phyloP scores from a whole-genome alignment of 805 yeast species.

The Saturnispora galanensis region DNA sequence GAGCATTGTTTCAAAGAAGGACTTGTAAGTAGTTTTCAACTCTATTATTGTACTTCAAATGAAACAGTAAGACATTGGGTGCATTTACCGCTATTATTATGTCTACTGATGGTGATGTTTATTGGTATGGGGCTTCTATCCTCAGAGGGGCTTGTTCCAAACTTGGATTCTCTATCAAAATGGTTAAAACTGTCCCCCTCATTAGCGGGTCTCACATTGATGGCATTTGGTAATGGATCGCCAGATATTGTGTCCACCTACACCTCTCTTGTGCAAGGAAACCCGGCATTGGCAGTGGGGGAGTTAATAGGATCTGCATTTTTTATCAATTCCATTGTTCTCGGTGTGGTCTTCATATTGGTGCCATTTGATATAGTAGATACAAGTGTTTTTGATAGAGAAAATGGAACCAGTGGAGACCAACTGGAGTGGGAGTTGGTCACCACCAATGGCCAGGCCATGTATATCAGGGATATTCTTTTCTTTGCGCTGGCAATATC shows the following conservation, averaged over 20 bases:
- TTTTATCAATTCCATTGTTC: constrained; percentile 68
- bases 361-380: constrained; percentile 48
- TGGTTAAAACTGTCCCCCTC: constrained; percentile 63
- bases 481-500: constrained; percentile 48
- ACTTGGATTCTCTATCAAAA: constrained; percentile 58
- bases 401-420: constrained; percentile 4
- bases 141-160: constrained; percentile 76
- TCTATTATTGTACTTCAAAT: constrained; percentile 24
- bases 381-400: neutral
- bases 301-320: constrained; percentile 88
- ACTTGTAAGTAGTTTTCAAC: constrained; percentile 19
- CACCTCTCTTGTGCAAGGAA: constrained; percentile 61
- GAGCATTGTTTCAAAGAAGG: constrained; percentile 24
- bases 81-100: constrained; percentile 15
- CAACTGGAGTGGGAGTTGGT: constrained; percentile 9
- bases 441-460: constrained; percentile 27
- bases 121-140: constrained; percentile 71
- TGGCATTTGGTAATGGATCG: constrained; percentile 89
- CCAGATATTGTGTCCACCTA: constrained; percentile 85
- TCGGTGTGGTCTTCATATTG: constrained; percentile 67
- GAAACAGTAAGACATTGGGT: constrained; percentile 12
- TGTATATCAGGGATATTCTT: constrained; percentile 52
- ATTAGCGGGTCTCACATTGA: constrained; percentile 75
- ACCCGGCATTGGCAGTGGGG: constrained; percentile 73
- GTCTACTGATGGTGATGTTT: constrained; percentile 36